These are phyloP conservation scores for Nakaseomyces kungkrabaensis DNA, from an alignment of 1,139 yeast genomes.

Conservation along the genomic window DNA sequence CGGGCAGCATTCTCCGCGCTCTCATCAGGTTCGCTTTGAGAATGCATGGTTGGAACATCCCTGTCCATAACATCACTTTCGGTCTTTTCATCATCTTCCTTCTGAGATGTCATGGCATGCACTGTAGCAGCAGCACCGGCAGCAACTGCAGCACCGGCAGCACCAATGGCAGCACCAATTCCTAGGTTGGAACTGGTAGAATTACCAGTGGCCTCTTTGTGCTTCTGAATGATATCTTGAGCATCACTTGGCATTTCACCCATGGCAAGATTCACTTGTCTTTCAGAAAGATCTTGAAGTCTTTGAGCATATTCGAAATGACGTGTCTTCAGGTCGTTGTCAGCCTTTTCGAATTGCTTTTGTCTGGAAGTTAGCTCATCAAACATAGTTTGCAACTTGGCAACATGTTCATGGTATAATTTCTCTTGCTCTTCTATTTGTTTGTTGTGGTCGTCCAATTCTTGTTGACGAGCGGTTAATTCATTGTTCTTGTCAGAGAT, in stretches of 20 bases:
- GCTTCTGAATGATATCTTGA: constrained; percentile 27
- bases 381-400: constrained; percentile 28
- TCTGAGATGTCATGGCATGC: constrained; percentile 15
- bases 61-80: constrained; percentile 28
- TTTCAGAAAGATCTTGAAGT: constrained; percentile 32
- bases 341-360: constrained; percentile 30
- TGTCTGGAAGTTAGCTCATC: constrained; percentile 30
- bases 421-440: constrained; percentile 31
- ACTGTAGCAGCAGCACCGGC: constrained; percentile 21
- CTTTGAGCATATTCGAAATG: constrained; percentile 33
- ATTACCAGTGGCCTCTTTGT: constrained; percentile 3
- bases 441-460: constrained; percentile 26
- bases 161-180: constrained; percentile 15
- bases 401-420: constrained; percentile 31
- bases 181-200: constrained; percentile 10
- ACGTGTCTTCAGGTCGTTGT: constrained; percentile 31
- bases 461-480: constrained; percentile 27
- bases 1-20: constrained; percentile 22
- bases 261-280: constrained; percentile 29
- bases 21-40: constrained; percentile 31
- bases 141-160: constrained; percentile 17
- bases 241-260: constrained; percentile 29
- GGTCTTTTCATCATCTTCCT: constrained; percentile 21
- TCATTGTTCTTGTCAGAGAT: constrained; percentile 18
- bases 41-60: constrained; percentile 29